Conservation (phyloP, 345 rosid species). For the Kernera saxatilis region DNA sequence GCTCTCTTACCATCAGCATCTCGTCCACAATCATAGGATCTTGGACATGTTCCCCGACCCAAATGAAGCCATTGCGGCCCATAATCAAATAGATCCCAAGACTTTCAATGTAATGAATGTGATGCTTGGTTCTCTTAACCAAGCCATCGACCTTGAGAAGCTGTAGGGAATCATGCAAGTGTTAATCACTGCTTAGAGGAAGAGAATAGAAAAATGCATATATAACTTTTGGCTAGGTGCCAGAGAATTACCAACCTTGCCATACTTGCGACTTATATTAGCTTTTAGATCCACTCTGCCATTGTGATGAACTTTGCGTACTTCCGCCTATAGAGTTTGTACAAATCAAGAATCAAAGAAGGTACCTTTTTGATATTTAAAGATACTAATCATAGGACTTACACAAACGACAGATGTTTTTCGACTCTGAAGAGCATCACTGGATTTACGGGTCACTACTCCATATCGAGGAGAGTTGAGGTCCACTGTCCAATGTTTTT, state of each 20-base stretch:
- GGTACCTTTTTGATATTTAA: neutral
- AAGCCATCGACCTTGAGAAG: slow-evolving; percentile 58
- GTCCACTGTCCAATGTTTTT: slow-evolving; percentile 81
- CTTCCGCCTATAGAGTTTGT: slow-evolving; percentile 57
- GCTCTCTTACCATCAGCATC: slow-evolving; percentile 32
- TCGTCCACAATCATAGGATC: slow-evolving; percentile 41
- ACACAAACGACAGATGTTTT: slow-evolving; percentile 88
- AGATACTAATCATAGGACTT: slow-evolving; percentile 32
- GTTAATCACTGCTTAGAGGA: slow-evolving; percentile 50
- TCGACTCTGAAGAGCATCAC: slow-evolving; percentile 83
- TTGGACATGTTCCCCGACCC: slow-evolving; percentile 88
- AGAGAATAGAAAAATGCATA: neutral
- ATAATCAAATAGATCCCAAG: slow-evolving; percentile 67
- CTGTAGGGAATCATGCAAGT: no score
- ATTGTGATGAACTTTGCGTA: slow-evolving; percentile 66
- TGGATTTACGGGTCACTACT: slow-evolving; percentile 23
- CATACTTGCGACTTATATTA: slow-evolving; percentile 84
- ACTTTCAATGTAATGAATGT: slow-evolving; percentile 64
- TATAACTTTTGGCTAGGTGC: neutral
- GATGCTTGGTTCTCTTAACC: slow-evolving; percentile 72
- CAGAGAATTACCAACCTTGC: slow-evolving; percentile 52
- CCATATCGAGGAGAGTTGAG: slow-evolving; percentile 75
- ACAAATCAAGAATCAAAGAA: neutral
- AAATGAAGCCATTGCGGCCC: slow-evolving; percentile 80
- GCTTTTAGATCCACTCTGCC: slow-evolving; percentile 82